phyloP scores from a whole-genome alignment of 208 protist genomes.

The Acanthamoeba castellanii region DNA sequence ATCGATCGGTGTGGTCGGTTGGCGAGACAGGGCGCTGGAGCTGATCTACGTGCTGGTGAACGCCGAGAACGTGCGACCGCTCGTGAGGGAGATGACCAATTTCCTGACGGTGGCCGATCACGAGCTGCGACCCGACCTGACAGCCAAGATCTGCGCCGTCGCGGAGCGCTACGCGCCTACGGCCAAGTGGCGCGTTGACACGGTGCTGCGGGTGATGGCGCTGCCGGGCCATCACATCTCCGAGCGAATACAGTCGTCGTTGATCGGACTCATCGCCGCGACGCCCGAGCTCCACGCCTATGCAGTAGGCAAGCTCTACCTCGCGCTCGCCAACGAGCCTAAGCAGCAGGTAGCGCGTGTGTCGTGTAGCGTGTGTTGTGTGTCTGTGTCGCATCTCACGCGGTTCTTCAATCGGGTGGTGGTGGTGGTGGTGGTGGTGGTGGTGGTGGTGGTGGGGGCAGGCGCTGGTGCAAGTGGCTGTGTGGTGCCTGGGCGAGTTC shows the following conservation, averaged over 20 bases:
- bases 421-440: too few relatives aligned
- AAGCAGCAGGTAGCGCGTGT: slow-evolving; percentile 14
- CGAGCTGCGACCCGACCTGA: slow-evolving; percentile 96
- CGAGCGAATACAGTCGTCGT: slow-evolving; percentile 87
- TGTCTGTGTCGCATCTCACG: not conserved
- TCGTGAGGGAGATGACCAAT: slow-evolving; percentile 96
- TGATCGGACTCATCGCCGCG: slow-evolving; percentile 94
- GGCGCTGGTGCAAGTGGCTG: slow-evolving; percentile 93
- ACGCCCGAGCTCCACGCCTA: slow-evolving; percentile 93
- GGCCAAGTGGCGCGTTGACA: slow-evolving; percentile 97
- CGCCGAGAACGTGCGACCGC: slow-evolving; percentile 93
- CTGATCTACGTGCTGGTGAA: slow-evolving; percentile 98
- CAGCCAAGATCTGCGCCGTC: slow-evolving; percentile 93
- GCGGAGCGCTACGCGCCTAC: slow-evolving; percentile 94
- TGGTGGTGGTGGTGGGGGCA: too few relatives aligned
- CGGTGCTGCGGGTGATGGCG: slow-evolving; percentile 94
- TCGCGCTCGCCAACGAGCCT: slow-evolving; percentile 81
- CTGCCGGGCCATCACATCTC: slow-evolving; percentile 86
- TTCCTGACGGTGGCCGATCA: slow-evolving; percentile 95
- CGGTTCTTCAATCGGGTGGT: slow-evolving; percentile 30
- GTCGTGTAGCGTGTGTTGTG: slow-evolving; percentile 6
- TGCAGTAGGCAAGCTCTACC: slow-evolving; percentile 94
- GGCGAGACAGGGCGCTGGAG: slow-evolving; percentile 96
- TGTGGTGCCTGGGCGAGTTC: slow-evolving; percentile 98
- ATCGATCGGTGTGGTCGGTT: too few relatives aligned